Conservation (phyloP, 352 stramenopile genomes). For the Globisporangium perplexum region DNA sequence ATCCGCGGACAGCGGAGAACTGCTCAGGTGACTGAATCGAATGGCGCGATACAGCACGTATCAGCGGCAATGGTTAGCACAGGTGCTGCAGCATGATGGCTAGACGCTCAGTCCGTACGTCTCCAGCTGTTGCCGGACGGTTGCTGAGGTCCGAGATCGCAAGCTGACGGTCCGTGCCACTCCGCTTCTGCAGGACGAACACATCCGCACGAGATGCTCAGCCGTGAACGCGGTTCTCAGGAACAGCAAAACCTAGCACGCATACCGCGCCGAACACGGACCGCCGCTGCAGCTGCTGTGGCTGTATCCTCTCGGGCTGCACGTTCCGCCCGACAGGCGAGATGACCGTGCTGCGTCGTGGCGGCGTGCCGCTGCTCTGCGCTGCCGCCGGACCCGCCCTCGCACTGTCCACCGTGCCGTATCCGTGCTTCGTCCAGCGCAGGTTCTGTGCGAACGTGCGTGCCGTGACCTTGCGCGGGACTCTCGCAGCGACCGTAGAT, state of each 20-base stretch:
- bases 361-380: slow-evolving; percentile 2
- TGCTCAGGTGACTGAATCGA: slow-evolving; percentile 4
- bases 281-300: background rate
- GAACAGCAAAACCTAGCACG: background rate
- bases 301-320: slow-evolving; percentile 7
- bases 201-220: background rate
- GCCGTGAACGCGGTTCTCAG: no score
- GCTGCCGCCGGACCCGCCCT: slow-evolving; percentile 5
- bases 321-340: slow-evolving; percentile 10
- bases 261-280: slow-evolving; percentile 20
- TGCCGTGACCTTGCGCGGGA: slow-evolving; percentile 28
- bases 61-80: background rate
- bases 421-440: slow-evolving; percentile 37
- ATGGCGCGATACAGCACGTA: background rate
- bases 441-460: slow-evolving; percentile 37
- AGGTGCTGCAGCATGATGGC: no score
- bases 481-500: background rate
- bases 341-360: slow-evolving; percentile 5
- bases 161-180: slow-evolving; percentile 11
- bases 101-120: no score
- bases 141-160: slow-evolving; percentile 15
- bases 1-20: slow-evolving; percentile 30
- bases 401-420: slow-evolving; percentile 16
- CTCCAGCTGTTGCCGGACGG: slow-evolving; percentile 22
- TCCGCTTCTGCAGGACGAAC: slow-evolving; percentile 7